These are phyloP conservation scores for Neostapfia colusana DNA, from an alignment of 176 grass and related monocot genomes.

Conservation along the genomic window DNA sequence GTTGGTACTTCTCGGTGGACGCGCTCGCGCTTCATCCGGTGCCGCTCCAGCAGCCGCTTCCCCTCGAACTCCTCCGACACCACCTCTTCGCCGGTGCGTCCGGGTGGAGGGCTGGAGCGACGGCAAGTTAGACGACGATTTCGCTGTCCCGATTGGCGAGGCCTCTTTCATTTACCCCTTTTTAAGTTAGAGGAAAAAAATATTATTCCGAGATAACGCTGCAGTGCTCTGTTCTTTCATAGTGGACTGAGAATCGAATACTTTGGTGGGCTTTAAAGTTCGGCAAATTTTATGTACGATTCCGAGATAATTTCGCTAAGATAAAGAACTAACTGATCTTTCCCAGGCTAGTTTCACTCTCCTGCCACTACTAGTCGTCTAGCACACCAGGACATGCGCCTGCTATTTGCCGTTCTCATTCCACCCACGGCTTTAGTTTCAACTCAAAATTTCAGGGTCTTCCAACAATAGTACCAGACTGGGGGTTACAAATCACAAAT, in stretches of 20 bases:
- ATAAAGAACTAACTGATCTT: not conserved
- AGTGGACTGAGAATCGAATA: slow-evolving; percentile 33
- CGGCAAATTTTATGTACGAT: not conserved
- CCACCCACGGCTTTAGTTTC: not conserved
- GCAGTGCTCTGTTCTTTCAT: not conserved
- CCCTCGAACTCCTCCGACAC: slow-evolving; percentile 94
- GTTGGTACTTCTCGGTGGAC: not conserved
- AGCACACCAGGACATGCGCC: too few species aligned
- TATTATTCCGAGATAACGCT: too few species aligned
- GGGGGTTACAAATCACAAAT: not conserved
- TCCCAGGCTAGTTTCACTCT: not conserved
- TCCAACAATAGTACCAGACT: not conserved
- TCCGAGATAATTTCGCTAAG: not conserved
- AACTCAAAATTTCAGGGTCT: not conserved
- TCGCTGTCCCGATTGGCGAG: not conserved
- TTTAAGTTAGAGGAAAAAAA: slow-evolving; percentile 2
- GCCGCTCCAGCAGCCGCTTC: slow-evolving; percentile 90
- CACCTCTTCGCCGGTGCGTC: slow-evolving; percentile 47
- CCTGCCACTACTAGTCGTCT: not conserved
- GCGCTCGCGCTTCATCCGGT: slow-evolving; percentile 63
- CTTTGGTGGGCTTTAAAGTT: not conserved
- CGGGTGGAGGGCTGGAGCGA: not conserved
- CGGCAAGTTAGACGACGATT: not conserved
- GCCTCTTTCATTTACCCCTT: not conserved
- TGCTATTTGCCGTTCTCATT: not conserved